Percentiles rank a stretch among this genome's conserved stretches.
These are phyloP conservation scores for Cordyceps cicadae DNA, from an alignment of 2,329 filamentous ascomycete genomes.

Conservation along the genomic window DNA sequence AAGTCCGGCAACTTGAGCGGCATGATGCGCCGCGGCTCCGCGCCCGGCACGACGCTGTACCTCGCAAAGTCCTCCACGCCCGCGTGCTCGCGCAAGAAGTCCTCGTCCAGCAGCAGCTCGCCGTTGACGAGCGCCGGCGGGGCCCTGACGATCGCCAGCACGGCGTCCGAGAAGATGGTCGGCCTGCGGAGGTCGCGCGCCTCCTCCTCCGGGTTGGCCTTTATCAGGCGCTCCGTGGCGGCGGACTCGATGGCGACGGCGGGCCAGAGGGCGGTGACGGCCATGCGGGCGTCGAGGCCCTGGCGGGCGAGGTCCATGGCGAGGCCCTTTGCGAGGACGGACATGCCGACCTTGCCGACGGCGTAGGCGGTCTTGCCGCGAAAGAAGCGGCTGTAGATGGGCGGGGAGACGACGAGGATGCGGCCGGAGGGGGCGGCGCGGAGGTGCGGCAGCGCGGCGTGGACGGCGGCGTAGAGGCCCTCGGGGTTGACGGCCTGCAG, in stretches of 20 bases:
- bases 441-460: conserved; percentile 61
- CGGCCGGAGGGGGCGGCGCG: conserved; percentile 38
- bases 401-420: conserved; percentile 72
- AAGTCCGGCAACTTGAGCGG: conserved; percentile 60
- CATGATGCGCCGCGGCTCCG: conserved; percentile 67
- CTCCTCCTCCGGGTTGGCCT: conserved; percentile 37
- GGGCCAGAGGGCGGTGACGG: conserved; percentile 76
- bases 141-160: conserved; percentile 60
- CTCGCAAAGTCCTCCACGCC: conserved; percentile 63
- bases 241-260: conserved; percentile 68
- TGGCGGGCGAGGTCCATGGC: conserved; percentile 73
- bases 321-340: conserved; percentile 69
- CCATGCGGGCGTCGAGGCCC: conserved; percentile 53
- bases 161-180: conserved; percentile 71
- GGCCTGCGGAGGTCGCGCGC: conserved; percentile 56
- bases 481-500: conserved; percentile 70
- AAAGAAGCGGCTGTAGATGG: conserved; percentile 80
- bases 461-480: conserved; percentile 65
- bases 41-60: conserved; percentile 61
- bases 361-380: conserved; percentile 80
- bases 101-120: conserved; percentile 65
- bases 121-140: conserved; percentile 60
- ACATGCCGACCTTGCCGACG: conserved; percentile 72
- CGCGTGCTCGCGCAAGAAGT: conserved; percentile 59
- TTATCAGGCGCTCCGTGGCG: conserved; percentile 52